Evolutionary conservation across 371 early-diverging fungal genomes (phyloP), one percentile per base, ranked within the genome.

Genomic region (Chytridium lagenaria): DNA sequence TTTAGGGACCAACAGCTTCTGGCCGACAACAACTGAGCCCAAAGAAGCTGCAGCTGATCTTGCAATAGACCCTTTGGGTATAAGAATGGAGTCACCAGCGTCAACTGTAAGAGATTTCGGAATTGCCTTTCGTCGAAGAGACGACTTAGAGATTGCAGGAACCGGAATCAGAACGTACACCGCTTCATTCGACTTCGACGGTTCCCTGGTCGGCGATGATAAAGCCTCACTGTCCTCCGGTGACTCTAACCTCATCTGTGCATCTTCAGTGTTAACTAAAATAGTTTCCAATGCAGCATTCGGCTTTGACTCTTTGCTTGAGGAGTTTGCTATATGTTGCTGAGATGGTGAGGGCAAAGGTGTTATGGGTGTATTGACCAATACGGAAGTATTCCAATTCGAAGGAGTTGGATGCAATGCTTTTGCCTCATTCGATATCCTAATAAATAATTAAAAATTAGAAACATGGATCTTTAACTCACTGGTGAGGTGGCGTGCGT

Each of bases 271-370:
- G n/a, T n/a, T n/a, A n/a, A n/a, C n/a, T n/a, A n/a, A n/a, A n/a
- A n/a, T n/a, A n/a, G n/a, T n/a, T n/a, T n/a, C n/a, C n/a, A n/a
- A n/a, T n/a, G n/a, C n/a, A n/a, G n/a, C n/a, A n/a, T n/a, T 44
- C 12, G 44, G 44, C 19, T 44, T 7, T 12, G 44, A 5, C 26
- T 26, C 55, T 55, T 26, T 28, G 19, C 55, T 26, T 55, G 16
- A 55, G 26, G 55, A 55, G 5, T 16, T 10, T 55, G 16, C 19
- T 55, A 10, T 10, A 28, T 26, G 44, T 7, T 16, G 55, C 61
- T 61, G 61, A 2, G 61, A 61, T 16, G 61, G 61, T 16, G 61
- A 61, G 3, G 61, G 61, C 30, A 61, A 34, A 7, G 61, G 61
- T 37, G 61, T 61, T 5, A 61, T 61, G 19, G 61, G 61, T 5